Base-by-base conservation (phyloP, 352 stramenopile genomes). In the Phytopythium aichiense region DNA sequence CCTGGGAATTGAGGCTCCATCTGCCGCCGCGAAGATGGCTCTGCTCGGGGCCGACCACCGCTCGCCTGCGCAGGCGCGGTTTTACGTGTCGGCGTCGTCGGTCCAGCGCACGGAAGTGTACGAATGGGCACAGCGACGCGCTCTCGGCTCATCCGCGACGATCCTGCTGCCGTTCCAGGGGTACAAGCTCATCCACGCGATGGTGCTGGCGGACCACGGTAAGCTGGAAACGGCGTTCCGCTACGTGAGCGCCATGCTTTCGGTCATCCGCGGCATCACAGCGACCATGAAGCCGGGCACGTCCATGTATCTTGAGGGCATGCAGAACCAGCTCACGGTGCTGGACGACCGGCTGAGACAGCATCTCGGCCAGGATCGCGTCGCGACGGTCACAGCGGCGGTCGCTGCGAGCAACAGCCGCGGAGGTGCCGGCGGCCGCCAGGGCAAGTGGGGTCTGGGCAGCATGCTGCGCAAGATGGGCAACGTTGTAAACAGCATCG, bases 171-270 rank as follows among this genome's bases (percentile, higher is more conserved):
- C 88, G 28, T 94, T 95, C 67, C 88, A 96, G 62, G 88, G 86
- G 23, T 96, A 95, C 74, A 96, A 96, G 64, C 69, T 95, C 37
- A 94, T 96, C 58, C 90, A 96, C 59, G 82, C 88, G 25, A 93
- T 94, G 82, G 69, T 92, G 30, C 63, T 96, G 31, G 87, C 85
- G 0, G 87, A 96, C 64, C 79, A 91, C 63, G 87, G 87, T 37
- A 92, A 91, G 66, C 66, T 92, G 12, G 85, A 94, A 59, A 87
- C 79, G 16, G 73, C 87, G 22, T 94, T 93, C 69, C 92, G 91
- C 67, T 96, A 96, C 58, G 85, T 96, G 57, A 89, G 80, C 53
- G 81, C 85, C 18, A 96, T 96, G 87, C 66, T 94, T 20, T 78
- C 69, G n/a, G 73, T 89, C 22, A 83, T 96, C 46, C 83, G 87